phyloP scores from a whole-genome alignment of 768 basidiomycete species.

The Chalciporus sphaerocephalus region DNA sequence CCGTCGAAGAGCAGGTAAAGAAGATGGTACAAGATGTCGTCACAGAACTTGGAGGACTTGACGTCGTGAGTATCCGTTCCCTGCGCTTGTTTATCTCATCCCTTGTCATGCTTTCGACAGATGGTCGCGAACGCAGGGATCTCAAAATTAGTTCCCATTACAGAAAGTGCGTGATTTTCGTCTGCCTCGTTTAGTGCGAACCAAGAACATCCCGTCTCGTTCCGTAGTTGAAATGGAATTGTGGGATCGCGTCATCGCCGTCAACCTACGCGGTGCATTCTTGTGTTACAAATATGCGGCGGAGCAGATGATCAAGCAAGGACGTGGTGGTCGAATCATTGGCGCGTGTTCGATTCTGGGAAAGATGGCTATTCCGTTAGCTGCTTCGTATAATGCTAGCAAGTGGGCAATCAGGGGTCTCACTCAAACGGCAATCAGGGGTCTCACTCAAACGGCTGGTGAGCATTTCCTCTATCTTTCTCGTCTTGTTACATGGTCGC shows the following conservation, averaged over 20 bases:
- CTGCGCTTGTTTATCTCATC: neutral
- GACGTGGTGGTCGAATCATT: constrained; percentile 51
- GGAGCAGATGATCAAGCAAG: constrained; percentile 53
- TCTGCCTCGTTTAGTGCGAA: neutral
- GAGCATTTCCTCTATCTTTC: neutral
- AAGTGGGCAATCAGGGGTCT: constrained; percentile 42
- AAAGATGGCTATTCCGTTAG: constrained; percentile 4
- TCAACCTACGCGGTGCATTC: constrained; percentile 57
- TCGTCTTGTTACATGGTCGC: neutral
- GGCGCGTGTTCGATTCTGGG: constrained; percentile 31
- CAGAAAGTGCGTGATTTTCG: constrained; percentile 3
- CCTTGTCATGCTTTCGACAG: neutral
- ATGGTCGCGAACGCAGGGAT: constrained; percentile 30
- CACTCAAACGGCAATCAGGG: constrained; percentile 38
- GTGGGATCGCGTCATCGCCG: constrained; percentile 40
- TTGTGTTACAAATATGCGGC: constrained; percentile 64
- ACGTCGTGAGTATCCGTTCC: constrained; percentile 37
- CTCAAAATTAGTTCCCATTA: neutral
- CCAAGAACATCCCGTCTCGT: neutral
- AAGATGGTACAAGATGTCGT: constrained; percentile 33
- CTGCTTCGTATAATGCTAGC: constrained; percentile 30
- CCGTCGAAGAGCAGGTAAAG: constrained; percentile 39
- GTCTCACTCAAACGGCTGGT: constrained; percentile 40
- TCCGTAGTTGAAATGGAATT: constrained; percentile 32
- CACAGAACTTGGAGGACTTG: constrained; percentile 38